phyloP scores from a whole-genome alignment of 257 asterid species.

The Solanum bulbocastanum region DNA sequence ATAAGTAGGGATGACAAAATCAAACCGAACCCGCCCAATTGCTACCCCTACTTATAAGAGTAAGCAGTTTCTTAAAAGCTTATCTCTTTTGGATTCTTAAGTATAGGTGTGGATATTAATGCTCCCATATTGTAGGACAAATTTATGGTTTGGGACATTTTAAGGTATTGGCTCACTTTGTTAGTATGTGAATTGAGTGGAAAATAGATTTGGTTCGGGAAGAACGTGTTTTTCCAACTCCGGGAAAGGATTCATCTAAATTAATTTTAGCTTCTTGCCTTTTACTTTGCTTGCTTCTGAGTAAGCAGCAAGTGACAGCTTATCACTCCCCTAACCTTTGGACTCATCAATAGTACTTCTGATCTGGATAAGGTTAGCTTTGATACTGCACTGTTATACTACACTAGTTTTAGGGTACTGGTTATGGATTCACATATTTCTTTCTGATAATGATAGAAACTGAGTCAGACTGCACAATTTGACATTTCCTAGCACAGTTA shows the following conservation, averaged over 20 bases:
- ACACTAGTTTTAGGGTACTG: not conserved
- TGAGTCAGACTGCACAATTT: not conserved
- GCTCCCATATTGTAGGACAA: not conserved
- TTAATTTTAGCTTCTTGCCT: not conserved
- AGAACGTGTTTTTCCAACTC: not conserved
- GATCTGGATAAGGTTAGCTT: not conserved
- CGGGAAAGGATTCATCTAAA: not conserved
- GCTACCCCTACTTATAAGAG: not conserved
- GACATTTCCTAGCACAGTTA: not conserved
- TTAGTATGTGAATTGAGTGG: not conserved
- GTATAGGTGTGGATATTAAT: not conserved
- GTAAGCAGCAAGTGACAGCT: not conserved
- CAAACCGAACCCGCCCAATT: not conserved
- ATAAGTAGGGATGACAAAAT: not conserved
- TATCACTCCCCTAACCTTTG: not conserved
- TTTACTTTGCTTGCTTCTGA: not conserved
- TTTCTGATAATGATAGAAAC: not conserved
- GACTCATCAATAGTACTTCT: not conserved
- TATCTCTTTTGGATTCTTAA: not conserved
- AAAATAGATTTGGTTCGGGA: not conserved
- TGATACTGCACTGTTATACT: not conserved
- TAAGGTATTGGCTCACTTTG: not conserved
- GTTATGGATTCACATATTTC: not conserved
- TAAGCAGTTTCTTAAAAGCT: not conserved
- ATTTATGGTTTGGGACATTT: not conserved